Conservation (phyloP, 2,329 filamentous ascomycete species). For the Trichocomaceae sp. region DNA sequence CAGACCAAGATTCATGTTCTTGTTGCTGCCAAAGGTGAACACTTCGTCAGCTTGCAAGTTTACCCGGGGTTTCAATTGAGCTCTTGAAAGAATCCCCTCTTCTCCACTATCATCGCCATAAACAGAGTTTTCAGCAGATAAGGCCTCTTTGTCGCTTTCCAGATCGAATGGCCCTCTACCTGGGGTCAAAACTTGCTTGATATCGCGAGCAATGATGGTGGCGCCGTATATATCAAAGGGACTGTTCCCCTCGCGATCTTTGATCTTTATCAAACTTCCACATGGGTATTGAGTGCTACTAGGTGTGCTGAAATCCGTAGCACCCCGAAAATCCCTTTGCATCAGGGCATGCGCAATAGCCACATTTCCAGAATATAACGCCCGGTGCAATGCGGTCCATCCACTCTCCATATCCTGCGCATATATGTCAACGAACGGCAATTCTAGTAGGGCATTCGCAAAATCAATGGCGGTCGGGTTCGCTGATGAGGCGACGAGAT, state of each 20-base stretch:
- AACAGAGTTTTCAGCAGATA: constrained; percentile 24
- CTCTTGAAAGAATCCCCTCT: constrained; percentile 7
- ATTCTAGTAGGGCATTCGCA: constrained; percentile 69
- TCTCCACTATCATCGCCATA: constrained; percentile 46
- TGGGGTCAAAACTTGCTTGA: constrained; percentile 37
- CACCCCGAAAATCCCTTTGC: constrained; percentile 65
- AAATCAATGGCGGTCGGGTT: constrained; percentile 65
- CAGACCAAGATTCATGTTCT: constrained; percentile 84
- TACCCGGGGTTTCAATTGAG: constrained; percentile 27
- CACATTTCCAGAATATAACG: constrained; percentile 83
- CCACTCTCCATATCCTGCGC: constrained; percentile 83
- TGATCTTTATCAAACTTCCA: constrained; percentile 81
- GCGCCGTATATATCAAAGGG: constrained; percentile 89
- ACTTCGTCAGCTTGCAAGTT: constrained; percentile 68
- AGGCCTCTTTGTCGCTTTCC: constrained; percentile 27
- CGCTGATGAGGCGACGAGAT: constrained; percentile 74
- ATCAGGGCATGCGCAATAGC: constrained; percentile 77
- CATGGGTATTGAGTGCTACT: constrained; percentile 55
- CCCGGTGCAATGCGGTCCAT: constrained; percentile 90
- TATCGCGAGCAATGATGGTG: constrained; percentile 72
- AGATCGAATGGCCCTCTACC: constrained; percentile 25
- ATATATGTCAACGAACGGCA: constrained; percentile 79
- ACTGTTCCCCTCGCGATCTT: constrained; percentile 89
- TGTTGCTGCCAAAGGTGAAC: constrained; percentile 93
- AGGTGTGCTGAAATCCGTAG: constrained; percentile 51